These are phyloP conservation scores for Vitis vinifera DNA, from an alignment of 164 flowering plant genomes.

Conservation along the genomic window ASM3070453v1 NC_081820.1:22369001-22369500, in stretches of 20 bases:
- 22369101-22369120: background rate
- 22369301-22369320: background rate
- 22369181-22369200: background rate
- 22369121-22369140: background rate
- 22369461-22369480: no score
- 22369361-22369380: background rate
- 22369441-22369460: background rate
- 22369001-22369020: no score
- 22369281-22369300: background rate
- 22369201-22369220: background rate
- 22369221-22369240: background rate
- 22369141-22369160: background rate
- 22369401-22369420: background rate
- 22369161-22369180: background rate
- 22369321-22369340: background rate
- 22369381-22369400: rapidly evolving
- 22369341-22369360: background rate
- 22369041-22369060: no score
- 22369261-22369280: background rate
- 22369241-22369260: background rate
- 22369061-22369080: background rate
- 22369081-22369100: background rate
- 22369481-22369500: no score
- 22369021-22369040: no score
- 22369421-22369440: background rate